Evolutionary conservation across 331 rosid genomes (phyloP).

Genomic region (Cucumis variabilis): DNA sequence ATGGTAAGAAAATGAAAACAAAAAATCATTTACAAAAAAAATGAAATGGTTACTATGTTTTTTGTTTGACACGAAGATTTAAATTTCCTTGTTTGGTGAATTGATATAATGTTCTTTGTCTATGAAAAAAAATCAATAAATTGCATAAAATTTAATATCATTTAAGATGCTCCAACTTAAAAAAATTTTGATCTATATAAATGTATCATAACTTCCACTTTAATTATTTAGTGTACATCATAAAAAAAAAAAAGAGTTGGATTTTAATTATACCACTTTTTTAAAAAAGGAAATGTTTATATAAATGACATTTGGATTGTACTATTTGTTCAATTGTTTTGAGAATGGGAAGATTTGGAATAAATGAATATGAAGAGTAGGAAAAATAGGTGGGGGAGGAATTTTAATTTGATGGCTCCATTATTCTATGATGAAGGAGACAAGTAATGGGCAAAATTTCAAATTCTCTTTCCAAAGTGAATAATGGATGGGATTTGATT

Average conservation of each 20-base stretch:
- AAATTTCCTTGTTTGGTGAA: too few relatives aligned
- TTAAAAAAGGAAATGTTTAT: neutral
- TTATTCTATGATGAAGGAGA: slow-evolving; percentile 25
- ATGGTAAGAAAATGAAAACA: too few relatives aligned
- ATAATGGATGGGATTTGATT: neutral
- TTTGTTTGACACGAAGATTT: too few relatives aligned
- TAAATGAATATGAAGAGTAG: slow-evolving; percentile 17
- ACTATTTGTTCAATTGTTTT: neutral
- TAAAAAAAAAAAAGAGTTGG: neutral
- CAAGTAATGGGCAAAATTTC: slow-evolving; percentile 14
- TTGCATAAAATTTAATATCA: too few relatives aligned
- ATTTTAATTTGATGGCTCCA: slow-evolving; percentile 21
- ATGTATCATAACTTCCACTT: neutral
- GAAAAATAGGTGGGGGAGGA: slow-evolving; percentile 27
- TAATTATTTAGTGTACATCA: neutral
- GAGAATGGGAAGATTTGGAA: slow-evolving; percentile 13
- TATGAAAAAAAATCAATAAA: too few relatives aligned
- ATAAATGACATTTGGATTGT: neutral
- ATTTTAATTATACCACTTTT: neutral
- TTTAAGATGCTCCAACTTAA: too few relatives aligned
- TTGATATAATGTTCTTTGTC: too few relatives aligned
- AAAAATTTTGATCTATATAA: neutral
- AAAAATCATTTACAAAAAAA: too few relatives aligned
- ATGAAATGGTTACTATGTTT: too few relatives aligned
- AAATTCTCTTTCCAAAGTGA: slow-evolving; percentile 17